Conservation (phyloP, 2,329 filamentous ascomycete species). For the Helotiales sp. region DNA sequence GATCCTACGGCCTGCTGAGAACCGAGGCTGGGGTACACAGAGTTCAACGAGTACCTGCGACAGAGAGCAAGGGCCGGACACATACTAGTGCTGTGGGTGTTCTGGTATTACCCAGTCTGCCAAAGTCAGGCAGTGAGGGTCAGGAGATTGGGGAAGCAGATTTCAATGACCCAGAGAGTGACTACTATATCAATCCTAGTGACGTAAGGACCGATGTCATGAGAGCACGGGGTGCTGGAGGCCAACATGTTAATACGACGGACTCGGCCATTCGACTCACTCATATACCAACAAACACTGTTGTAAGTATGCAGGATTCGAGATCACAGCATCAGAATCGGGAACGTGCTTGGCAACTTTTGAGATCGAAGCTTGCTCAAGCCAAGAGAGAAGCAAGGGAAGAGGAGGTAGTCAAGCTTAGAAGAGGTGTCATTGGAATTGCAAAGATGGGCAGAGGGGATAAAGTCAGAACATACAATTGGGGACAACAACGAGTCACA, state of each 20-base stretch:
- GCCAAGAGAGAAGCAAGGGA: slow-evolving; percentile 78
- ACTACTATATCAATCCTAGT: slow-evolving; percentile 84
- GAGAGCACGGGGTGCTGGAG: slow-evolving; percentile 87
- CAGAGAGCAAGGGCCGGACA: slow-evolving; percentile 85
- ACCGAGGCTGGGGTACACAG: slow-evolving; percentile 93
- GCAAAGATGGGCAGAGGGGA: slow-evolving; percentile 86
- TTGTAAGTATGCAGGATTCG: slow-evolving; percentile 90
- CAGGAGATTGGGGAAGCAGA: slow-evolving; percentile 55
- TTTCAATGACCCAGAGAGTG: slow-evolving; percentile 80
- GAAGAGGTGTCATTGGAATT: slow-evolving; percentile 76
- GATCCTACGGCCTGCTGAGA: slow-evolving; percentile 79
- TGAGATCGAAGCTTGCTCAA: slow-evolving; percentile 81
- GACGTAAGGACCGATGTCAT: slow-evolving; percentile 88
- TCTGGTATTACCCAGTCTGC: slow-evolving; percentile 85
- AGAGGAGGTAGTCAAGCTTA: slow-evolving; percentile 71
- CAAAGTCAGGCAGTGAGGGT: slow-evolving; percentile 50
- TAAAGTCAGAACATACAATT: slow-evolving; percentile 83
- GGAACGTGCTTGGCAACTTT: slow-evolving; percentile 80
- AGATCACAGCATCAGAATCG: slow-evolving; percentile 89
- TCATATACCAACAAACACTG: slow-evolving; percentile 81
- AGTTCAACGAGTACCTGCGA: slow-evolving; percentile 89
- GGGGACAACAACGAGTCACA: slow-evolving; percentile 67
- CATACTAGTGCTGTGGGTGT: slow-evolving; percentile 93
- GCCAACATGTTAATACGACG: slow-evolving; percentile 98
- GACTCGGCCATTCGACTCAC: slow-evolving; percentile 94